Evolutionary conservation across 148 eudicot genomes (phyloP), one percentile per base, ranked within the genome.

Genomic region (Persicaria maculosa): DNA sequence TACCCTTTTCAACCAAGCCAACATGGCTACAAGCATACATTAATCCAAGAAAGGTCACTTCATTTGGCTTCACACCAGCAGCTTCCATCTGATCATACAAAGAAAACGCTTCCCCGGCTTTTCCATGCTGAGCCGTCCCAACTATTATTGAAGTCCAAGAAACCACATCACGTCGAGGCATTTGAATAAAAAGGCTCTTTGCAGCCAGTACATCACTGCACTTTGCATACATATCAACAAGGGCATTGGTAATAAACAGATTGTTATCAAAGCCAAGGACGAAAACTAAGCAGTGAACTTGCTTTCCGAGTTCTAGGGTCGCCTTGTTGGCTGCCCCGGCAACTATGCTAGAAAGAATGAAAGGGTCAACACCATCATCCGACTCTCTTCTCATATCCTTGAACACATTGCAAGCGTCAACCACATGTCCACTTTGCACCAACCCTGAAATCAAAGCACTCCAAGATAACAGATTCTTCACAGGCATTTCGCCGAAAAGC

Each of bases 91-190:
- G 77, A 79, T 88, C 87, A 68, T 91, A 88, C 12, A 87, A 75
- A 0, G 82, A 81, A 58, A 90, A 43, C 17, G 96, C 92, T 77
- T 88, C 88, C 48, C 80, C 55, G 14, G 88, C 96, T 76, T 70
- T 86, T 5, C 96, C 96, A 62, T 91, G 96, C 69, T 91, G 93
- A 53, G 96, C 96, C 44, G 83, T 77, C 78, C 93, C 96, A 55
- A 91, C 91, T 61, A 88, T 91, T 8, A 91, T 85, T 1, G 96
- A 88, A 74, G 96, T 91, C 96, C 89, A 91, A 70, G 93, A 87
- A 75, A 88, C 86, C 15, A 91, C 85, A 84, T 91, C 93, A 77
- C 85, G 81, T 15, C 36, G 62, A 14, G 36, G 50, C 80, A 86
- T 84, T 59, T 31, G 17, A 46, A 74, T 50, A 75, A 91, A 91